phyloP scores from a whole-genome alignment of 805 yeast genomes.

The Metschnikowia gelsemii region DNA sequence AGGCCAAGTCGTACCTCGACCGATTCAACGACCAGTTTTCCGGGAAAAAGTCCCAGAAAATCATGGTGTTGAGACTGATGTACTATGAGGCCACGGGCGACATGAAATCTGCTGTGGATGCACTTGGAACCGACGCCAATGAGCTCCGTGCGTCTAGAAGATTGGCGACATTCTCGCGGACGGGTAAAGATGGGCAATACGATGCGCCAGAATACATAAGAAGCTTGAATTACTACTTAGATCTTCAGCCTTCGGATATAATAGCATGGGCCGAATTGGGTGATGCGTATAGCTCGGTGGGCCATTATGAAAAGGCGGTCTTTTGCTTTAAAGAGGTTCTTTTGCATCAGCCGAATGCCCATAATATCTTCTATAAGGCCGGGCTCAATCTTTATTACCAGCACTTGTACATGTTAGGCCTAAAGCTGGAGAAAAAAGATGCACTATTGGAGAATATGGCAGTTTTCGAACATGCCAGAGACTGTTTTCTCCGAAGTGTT shows the following conservation, averaged over 20 bases:
- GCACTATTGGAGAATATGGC: conserved; percentile 27
- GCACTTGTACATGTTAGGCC: conserved; percentile 23
- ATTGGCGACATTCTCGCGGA: conserved; percentile 34
- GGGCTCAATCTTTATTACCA: conserved; percentile 45
- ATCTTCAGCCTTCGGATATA: conserved; percentile 69
- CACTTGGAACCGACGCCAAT: conserved; percentile 32
- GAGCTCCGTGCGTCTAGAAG: conserved; percentile 40
- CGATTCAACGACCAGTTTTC: conserved; percentile 67
- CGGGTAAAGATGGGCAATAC: conserved; percentile 19
- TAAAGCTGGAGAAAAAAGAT: conserved; percentile 28
- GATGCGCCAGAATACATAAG: conserved; percentile 45
- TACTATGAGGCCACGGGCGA: conserved; percentile 56
- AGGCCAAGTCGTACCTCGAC: conserved; percentile 67
- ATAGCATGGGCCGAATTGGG: conserved; percentile 79
- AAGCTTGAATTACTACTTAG: conserved; percentile 54
- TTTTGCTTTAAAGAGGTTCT: conserved; percentile 70
- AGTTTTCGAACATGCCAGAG: conserved; percentile 30
- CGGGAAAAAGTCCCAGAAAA: conserved; percentile 53
- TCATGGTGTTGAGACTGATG: conserved; percentile 53
- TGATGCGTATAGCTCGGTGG: conserved; percentile 56
- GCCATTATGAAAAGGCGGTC: conserved; percentile 66
- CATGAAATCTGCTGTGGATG: conserved; percentile 26
- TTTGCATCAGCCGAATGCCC: conserved; percentile 65
- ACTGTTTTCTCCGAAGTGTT: conserved; percentile 65
- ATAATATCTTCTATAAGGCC: conserved; percentile 59